These are phyloP conservation scores for Mucor saturninus DNA, from an alignment of 371 early-diverging fungal species.

Conservation along the genomic window DNA sequence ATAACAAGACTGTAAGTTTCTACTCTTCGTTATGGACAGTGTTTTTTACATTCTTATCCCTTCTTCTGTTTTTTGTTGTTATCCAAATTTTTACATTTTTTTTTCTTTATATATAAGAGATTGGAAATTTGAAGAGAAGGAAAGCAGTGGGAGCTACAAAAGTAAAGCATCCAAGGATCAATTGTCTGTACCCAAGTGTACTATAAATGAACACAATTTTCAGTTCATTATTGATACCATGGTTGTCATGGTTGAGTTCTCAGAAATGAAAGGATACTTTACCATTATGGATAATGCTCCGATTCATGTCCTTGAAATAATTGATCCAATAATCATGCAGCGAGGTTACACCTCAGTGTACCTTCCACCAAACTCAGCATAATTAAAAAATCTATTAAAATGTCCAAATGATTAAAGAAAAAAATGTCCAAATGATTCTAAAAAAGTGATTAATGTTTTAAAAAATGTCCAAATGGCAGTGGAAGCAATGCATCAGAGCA, in stretches of 20 bases:
- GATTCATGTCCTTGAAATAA: no score
- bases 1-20: background rate
- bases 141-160: conserved; percentile 17
- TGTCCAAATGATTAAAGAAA: no score
- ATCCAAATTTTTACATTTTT: background rate
- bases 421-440: no score
- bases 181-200: conserved; percentile 13
- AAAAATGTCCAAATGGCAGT: no score
- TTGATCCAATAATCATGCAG: no score
- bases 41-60: conserved; percentile 4
- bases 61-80: conserved; percentile 5
- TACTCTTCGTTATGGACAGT: conserved; percentile 3
- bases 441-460: no score
- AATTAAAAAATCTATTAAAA: no score
- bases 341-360: no score
- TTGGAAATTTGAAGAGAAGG: conserved; percentile 8
- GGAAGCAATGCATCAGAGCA: no score
- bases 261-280: conserved; percentile 12
- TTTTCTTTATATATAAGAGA: conserved; percentile 3
- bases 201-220: conserved; percentile 10
- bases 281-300: no score
- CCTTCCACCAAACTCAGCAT: no score
- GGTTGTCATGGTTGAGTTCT: conserved; percentile 17
- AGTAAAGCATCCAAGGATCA: conserved; percentile 11
- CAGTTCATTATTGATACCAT: conserved; percentile 16